Evolutionary conservation across 306 rosid species (phyloP).

Genomic region (Castanospermum australe): DNA sequence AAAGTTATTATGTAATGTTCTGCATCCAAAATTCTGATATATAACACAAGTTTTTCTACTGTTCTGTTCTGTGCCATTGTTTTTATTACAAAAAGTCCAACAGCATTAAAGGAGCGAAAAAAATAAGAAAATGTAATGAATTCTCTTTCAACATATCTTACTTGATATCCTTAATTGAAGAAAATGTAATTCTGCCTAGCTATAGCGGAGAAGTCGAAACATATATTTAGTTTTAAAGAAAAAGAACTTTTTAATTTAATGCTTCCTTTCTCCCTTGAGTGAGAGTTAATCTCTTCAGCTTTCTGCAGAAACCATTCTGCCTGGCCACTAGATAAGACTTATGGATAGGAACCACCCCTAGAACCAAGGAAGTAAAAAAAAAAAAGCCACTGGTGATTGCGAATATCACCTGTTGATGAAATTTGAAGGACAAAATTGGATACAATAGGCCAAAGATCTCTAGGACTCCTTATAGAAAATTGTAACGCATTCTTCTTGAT

Average conservation of each 20-base stretch:
- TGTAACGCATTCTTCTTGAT: slow-evolving; percentile 42
- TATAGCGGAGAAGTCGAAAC: neutral
- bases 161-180: neutral
- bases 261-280: slow-evolving; percentile 51
- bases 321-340: slow-evolving; percentile 69
- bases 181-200: neutral
- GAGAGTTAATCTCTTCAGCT: slow-evolving; percentile 56
- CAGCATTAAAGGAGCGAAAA: neutral
- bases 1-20: too few species aligned
- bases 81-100: too few species aligned
- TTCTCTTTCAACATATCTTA: slow-evolving; percentile 2
- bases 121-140: neutral
- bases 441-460: slow-evolving; percentile 76
- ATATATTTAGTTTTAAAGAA: neutral
- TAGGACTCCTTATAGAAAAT: slow-evolving; percentile 63
- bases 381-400: slow-evolving; percentile 52
- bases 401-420: slow-evolving; percentile 46
- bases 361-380: slow-evolving; percentile 88
- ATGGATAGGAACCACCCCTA: slow-evolving; percentile 90
- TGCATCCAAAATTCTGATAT: too few species aligned
- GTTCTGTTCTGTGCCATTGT: too few species aligned
- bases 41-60: too few species aligned
- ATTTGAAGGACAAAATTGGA: slow-evolving; percentile 71
- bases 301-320: slow-evolving; percentile 64
- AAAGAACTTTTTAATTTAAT: neutral